Conservation (phyloP, 2,329 filamentous ascomycete genomes). For the Orbilia brochopaga region DNA sequence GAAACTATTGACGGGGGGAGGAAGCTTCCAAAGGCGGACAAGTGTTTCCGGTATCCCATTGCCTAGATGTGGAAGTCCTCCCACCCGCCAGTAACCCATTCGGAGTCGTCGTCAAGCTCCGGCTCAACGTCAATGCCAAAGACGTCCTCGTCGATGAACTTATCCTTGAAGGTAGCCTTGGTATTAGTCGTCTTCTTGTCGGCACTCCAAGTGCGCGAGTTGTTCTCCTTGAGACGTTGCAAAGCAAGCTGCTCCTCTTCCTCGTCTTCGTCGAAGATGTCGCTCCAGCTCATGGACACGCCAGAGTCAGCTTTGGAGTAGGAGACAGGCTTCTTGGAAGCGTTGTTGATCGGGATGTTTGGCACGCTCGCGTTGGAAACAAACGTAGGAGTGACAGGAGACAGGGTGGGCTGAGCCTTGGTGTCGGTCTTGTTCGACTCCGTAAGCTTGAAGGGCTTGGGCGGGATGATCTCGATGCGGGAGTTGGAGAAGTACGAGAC, state of each 20-base stretch:
- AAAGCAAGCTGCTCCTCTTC: conserved; percentile 70
- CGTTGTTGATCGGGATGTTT: conserved; percentile 64
- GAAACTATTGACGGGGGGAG: not conserved
- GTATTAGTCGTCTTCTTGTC: conserved; percentile 58
- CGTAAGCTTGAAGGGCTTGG: conserved; percentile 65
- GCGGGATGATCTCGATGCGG: conserved; percentile 65
- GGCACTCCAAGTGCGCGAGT: conserved; percentile 74
- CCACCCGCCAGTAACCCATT: conserved; percentile 95
- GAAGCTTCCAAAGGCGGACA: conserved; percentile 64
- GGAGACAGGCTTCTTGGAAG: conserved; percentile 49
- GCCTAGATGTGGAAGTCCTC: conserved; percentile 58
- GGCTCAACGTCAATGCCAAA: conserved; percentile 59
- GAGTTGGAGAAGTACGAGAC: conserved; percentile 60
- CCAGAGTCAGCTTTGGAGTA: conserved; percentile 56
- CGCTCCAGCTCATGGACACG: conserved; percentile 98
- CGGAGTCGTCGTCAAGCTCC: conserved; percentile 63
- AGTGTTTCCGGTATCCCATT: conserved; percentile 29
- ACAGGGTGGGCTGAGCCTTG: conserved; percentile 70
- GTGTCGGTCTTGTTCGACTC: conserved; percentile 76
- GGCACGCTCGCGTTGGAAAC: conserved; percentile 74
- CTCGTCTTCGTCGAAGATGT: conserved; percentile 96
- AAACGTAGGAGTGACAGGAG: conserved; percentile 73
- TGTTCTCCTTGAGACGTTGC: conserved; percentile 66
- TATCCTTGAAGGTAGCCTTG: conserved; percentile 59
- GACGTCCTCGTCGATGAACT: conserved; percentile 61